Conservation (phyloP, 768 basidiomycete genomes). For the Gloeostereum incarnatum region DNA sequence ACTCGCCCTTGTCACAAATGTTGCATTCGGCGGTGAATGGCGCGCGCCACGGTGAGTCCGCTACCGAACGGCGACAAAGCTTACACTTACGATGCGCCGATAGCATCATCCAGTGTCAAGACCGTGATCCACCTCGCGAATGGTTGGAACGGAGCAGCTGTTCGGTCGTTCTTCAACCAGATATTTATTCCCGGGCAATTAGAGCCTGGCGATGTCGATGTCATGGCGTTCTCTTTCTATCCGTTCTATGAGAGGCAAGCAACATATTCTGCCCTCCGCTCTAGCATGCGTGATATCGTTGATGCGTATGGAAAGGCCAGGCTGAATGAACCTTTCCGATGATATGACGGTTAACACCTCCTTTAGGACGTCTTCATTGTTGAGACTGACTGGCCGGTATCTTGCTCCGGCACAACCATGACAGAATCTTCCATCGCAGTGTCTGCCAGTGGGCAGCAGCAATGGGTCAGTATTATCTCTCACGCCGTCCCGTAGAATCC, state of each 20-base stretch:
- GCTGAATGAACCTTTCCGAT: not conserved
- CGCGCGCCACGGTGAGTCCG: slow-evolving; percentile 27
- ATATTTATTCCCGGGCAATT: slow-evolving; percentile 48
- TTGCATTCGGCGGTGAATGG: slow-evolving; percentile 51
- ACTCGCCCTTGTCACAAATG: slow-evolving; percentile 44
- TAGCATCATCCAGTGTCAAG: slow-evolving; percentile 30
- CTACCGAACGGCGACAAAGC: not conserved
- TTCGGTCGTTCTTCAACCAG: slow-evolving; percentile 38
- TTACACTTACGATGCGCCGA: not conserved
- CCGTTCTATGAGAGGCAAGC: slow-evolving; percentile 54
- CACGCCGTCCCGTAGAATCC: not conserved
- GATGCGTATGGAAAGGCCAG: slow-evolving; percentile 41
- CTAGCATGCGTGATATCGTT: slow-evolving; percentile 40
- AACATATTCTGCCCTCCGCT: slow-evolving; percentile 38
- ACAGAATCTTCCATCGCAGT: slow-evolving; percentile 38
- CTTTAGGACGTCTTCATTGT: slow-evolving; percentile 44
- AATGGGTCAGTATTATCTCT: slow-evolving; percentile 29
- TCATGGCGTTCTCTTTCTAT: slow-evolving; percentile 58
- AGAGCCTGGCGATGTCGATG: slow-evolving; percentile 38
- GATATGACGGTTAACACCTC: not conserved
- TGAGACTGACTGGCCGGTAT: slow-evolving; percentile 56
- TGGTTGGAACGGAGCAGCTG: slow-evolving; percentile 41
- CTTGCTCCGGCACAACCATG: slow-evolving; percentile 33
- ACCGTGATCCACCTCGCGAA: slow-evolving; percentile 55
- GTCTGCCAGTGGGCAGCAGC: slow-evolving; percentile 40